Conservation (phyloP, 2,329 filamentous ascomycete species). For the Trichoderma guizhouense region DNA sequence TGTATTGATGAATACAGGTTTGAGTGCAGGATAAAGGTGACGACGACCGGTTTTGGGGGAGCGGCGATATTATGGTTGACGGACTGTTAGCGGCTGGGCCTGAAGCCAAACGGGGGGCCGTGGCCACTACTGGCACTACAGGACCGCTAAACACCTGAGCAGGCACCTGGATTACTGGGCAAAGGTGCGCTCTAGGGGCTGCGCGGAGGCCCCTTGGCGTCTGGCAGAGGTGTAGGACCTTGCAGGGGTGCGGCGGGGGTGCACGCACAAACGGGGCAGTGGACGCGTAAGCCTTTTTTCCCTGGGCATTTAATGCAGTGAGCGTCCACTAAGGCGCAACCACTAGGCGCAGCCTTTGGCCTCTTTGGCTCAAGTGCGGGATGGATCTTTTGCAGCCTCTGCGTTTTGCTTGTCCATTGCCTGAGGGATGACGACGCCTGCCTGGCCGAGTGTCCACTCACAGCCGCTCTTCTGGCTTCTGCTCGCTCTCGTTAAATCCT, state of each 20-base stretch:
- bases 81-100: slow-evolving; percentile 26
- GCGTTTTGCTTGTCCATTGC: slow-evolving; percentile 17
- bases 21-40: slow-evolving; percentile 18
- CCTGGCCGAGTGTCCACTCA: neutral
- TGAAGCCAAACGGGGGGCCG: neutral
- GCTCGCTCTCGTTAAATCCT: neutral
- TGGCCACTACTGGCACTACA: neutral
- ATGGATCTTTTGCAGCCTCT: slow-evolving; percentile 15
- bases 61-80: slow-evolving; percentile 28
- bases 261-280: slow-evolving; percentile 23
- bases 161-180: neutral
- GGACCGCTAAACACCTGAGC: neutral
- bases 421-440: slow-evolving; percentile 33
- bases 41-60: slow-evolving; percentile 10
- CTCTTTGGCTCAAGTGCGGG: slow-evolving; percentile 6
- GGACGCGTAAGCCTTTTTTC: slow-evolving; percentile 30
- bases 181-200: slow-evolving; percentile 15
- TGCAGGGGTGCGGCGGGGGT: slow-evolving; percentile 21
- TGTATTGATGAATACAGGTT: slow-evolving; percentile 23
- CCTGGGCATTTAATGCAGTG: slow-evolving; percentile 10
- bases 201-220: slow-evolving; percentile 11
- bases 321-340: slow-evolving; percentile 11
- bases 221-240: slow-evolving; percentile 4
- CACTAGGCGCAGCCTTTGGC: slow-evolving; percentile 12
- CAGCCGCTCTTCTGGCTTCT: neutral